phyloP scores from a whole-genome alignment of 2,329 filamentous ascomycete species.

The Colletotrichum lindemuthianum region DNA sequence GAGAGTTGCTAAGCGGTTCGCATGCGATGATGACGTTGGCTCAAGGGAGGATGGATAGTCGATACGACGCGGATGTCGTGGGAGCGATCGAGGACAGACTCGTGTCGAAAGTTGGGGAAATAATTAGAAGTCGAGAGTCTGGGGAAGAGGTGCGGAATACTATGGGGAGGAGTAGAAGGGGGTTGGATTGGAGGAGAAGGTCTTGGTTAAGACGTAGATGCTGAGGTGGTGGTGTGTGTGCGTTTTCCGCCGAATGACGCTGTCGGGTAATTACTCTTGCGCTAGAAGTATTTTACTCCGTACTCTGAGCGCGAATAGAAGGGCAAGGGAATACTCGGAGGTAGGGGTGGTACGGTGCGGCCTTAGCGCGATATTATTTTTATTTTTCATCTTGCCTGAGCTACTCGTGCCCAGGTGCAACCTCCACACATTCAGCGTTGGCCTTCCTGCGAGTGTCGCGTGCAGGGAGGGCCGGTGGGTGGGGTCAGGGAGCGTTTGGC shows the following conservation, averaged over 20 bases:
- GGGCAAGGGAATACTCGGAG: conserved; percentile 31
- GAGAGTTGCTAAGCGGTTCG: conserved; percentile 4
- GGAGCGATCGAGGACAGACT: conserved; percentile 10
- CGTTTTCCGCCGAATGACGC: conserved; percentile 36
- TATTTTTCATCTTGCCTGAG: neutral
- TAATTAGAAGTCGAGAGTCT: conserved; percentile 23
- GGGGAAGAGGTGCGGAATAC: conserved; percentile 17
- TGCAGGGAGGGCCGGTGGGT: conserved; percentile 22
- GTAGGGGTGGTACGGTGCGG: conserved; percentile 28
- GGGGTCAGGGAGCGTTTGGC: conserved; percentile 1
- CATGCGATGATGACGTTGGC: conserved; percentile 5
- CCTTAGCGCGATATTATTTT: conserved; percentile 34
- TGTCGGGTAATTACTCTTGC: conserved; percentile 28
- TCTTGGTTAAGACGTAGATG: conserved; percentile 12
- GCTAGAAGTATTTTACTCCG: neutral
- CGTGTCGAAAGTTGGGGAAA: conserved; percentile 20
- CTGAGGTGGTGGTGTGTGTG: conserved; percentile 27
- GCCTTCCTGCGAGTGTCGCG: conserved; percentile 27
- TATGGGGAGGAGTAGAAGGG: conserved; percentile 9
- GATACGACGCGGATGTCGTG: neutral
- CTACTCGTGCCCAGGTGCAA: neutral
- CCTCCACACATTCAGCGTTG: neutral
- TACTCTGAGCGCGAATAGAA: conserved; percentile 11
- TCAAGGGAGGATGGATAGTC: neutral
- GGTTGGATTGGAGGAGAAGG: conserved; percentile 19